These are phyloP conservation scores for Pulchroboletus neoregius DNA, from an alignment of 1,284 basidiomycete genomes.

Conservation along the genomic window DNA sequence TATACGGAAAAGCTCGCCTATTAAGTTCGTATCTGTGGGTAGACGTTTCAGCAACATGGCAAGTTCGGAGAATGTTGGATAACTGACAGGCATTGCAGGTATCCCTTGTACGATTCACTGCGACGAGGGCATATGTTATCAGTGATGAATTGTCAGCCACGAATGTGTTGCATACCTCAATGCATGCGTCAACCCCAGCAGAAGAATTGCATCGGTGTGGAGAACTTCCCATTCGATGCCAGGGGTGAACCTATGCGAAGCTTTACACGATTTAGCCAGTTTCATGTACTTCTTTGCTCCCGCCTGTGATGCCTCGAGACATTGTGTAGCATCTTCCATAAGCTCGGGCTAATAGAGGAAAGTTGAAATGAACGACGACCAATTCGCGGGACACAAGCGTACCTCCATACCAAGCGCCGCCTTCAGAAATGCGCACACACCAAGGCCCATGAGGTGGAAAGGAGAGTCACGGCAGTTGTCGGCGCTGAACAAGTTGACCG, in stretches of 20 bases:
- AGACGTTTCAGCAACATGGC: slow-evolving; percentile 4
- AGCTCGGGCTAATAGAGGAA: slow-evolving; percentile 25
- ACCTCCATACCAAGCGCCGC: slow-evolving; percentile 81
- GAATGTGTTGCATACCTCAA: slow-evolving; percentile 46
- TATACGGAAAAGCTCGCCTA: slow-evolving; percentile 38
- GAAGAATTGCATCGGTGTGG: slow-evolving; percentile 64
- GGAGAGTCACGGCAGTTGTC: slow-evolving; percentile 44
- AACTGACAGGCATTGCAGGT: slow-evolving; percentile 68
- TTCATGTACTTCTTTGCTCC: slow-evolving; percentile 56
- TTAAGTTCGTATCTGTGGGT: slow-evolving; percentile 52
- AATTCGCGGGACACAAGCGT: background rate
- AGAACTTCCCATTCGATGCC: slow-evolving; percentile 73
- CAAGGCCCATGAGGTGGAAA: slow-evolving; percentile 67
- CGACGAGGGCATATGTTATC: background rate
- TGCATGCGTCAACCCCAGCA: slow-evolving; percentile 65
- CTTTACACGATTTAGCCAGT: slow-evolving; percentile 36
- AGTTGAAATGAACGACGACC: background rate
- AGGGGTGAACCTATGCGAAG: slow-evolving; percentile 48
- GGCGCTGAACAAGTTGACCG: slow-evolving; percentile 46
- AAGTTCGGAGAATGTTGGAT: background rate
- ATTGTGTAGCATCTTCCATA: slow-evolving; percentile 48
- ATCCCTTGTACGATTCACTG: slow-evolving; percentile 75
- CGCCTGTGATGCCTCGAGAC: slow-evolving; percentile 55
- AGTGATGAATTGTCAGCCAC: background rate
- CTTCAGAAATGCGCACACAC: slow-evolving; percentile 70